Percentiles rank a stretch among this genome's conserved stretches.
phyloP scores from a whole-genome alignment of 345 rosid species.

The Camelina sativa region DNA sequence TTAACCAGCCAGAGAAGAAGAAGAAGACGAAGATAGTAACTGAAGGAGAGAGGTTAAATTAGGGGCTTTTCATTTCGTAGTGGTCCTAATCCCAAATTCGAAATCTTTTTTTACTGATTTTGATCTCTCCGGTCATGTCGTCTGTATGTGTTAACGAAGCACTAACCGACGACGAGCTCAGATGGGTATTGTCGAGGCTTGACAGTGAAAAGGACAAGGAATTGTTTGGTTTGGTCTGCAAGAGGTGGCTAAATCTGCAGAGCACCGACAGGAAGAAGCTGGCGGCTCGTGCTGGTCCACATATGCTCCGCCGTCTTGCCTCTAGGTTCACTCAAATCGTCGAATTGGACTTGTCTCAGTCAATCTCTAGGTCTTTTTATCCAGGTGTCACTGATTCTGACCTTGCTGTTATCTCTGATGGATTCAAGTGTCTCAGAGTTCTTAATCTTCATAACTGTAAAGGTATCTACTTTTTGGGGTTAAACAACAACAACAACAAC shows the following conservation, averaged over 20 bases:
- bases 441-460: conserved; percentile 74
- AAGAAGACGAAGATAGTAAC: conserved; percentile 17
- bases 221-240: conserved; percentile 86
- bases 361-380: conserved; percentile 81
- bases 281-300: conserved; percentile 90
- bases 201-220: conserved; percentile 80
- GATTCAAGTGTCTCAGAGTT: conserved; percentile 64
- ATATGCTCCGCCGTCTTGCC: conserved; percentile 82
- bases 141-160: conserved; percentile 66
- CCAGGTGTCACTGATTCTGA: conserved; percentile 94
- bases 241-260: conserved; percentile 86
- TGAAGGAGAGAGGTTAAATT: conserved; percentile 1
- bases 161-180: conserved; percentile 83
- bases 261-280: conserved; percentile 89
- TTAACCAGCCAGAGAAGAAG: conserved; percentile 14
- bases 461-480: conserved; percentile 30
- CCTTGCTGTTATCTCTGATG: conserved; percentile 68
- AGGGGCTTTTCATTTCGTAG: conserved; percentile 25
- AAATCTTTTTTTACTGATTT: neutral
- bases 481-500: neutral
- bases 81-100: neutral
- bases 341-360: conserved; percentile 92
- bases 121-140: conserved; percentile 45
- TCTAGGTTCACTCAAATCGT: conserved; percentile 71
- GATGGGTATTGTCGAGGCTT: conserved; percentile 66